Evolutionary conservation across 2,329 filamentous ascomycete genomes (phyloP).

Genomic region (Trichoderma brevicompactum): DNA sequence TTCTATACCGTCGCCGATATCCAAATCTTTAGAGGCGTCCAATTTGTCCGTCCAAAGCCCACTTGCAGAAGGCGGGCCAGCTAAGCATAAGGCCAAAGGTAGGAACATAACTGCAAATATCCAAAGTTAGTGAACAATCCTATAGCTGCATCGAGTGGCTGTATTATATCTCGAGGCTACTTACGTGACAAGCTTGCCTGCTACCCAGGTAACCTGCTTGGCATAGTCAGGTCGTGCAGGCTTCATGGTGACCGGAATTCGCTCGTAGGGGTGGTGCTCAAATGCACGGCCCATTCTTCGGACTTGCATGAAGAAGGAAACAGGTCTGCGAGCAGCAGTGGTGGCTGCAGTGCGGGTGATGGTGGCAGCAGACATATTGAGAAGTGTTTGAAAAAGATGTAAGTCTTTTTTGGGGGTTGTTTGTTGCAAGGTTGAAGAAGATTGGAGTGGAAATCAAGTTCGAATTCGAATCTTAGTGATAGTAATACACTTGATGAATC

Average conservation of each 20-base stretch:
- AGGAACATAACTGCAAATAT: slow-evolving; percentile 17
- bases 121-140: not conserved
- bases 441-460: slow-evolving; percentile 5
- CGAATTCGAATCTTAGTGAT: slow-evolving; percentile 2
- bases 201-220: slow-evolving; percentile 8
- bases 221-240: slow-evolving; percentile 12
- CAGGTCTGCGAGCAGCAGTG: slow-evolving; percentile 15
- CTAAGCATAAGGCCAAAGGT: slow-evolving; percentile 16
- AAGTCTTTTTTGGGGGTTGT: not conserved
- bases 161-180: not conserved
- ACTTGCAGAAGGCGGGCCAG: slow-evolving; percentile 17
- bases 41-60: slow-evolving; percentile 26
- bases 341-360: slow-evolving; percentile 14
- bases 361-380: slow-evolving; percentile 20
- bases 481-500: slow-evolving; percentile 15
- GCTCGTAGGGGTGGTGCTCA: slow-evolving; percentile 21
- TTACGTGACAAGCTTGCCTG: slow-evolving; percentile 26
- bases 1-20: not conserved
- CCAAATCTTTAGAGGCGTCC: slow-evolving; percentile 3
- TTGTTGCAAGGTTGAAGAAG: not conserved
- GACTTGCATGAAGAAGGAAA: slow-evolving; percentile 22
- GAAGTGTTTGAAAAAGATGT: not conserved
- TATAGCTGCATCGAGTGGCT: not conserved
- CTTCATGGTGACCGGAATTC: slow-evolving; percentile 12
- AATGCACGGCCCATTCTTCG: slow-evolving; percentile 24